These are phyloP conservation scores for Phytophthora pluvialis DNA, from an alignment of 352 stramenopile species.

Conservation along the genomic window DNA sequence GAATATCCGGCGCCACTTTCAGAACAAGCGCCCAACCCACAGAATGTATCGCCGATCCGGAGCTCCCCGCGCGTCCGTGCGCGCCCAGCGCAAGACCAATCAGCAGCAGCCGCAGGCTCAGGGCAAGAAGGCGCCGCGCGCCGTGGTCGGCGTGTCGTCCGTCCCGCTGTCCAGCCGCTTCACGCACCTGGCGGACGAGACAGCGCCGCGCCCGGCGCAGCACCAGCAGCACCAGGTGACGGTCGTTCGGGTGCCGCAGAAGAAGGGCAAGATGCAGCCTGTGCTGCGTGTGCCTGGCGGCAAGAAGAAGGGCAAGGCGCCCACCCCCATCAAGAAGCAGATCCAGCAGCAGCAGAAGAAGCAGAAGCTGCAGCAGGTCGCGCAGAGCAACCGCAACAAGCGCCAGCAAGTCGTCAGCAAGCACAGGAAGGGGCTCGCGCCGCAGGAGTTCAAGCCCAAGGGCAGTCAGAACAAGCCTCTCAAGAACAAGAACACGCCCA, in stretches of 20 bases:
- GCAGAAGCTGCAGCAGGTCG: conserved; percentile 69
- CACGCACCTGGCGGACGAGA: conserved; percentile 63
- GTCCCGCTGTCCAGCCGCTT: conserved; percentile 83
- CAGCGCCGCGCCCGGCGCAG: conserved; percentile 22
- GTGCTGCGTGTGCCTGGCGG: conserved; percentile 25
- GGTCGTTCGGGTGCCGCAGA: conserved; percentile 40
- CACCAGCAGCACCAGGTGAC: conserved; percentile 47
- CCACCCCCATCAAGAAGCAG: conserved; percentile 30
- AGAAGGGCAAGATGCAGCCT: conserved; percentile 37
- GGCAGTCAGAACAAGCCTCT: conserved; percentile 22
- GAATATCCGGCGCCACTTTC: not conserved
- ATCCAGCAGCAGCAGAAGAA: conserved; percentile 57
- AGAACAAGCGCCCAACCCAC: not conserved
- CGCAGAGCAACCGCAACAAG: conserved; percentile 71
- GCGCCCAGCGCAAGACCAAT: conserved; percentile 67
- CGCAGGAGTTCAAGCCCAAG: conserved; percentile 46
- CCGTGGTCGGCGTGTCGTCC: conserved; percentile 70
- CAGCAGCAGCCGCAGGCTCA: conserved; percentile 41
- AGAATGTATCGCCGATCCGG: conserved; percentile 42
- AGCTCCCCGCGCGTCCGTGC: conserved; percentile 55
- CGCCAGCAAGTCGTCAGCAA: conserved; percentile 79
- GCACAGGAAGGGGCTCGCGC: conserved; percentile 68
- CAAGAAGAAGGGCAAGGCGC: conserved; percentile 33
- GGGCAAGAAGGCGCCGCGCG: conserved; percentile 43
- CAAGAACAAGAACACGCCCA: conserved; percentile 37